Evolutionary conservation across 2,329 filamentous ascomycete genomes (phyloP), one percentile per base, ranked within the genome.

Genomic region (Ophiognomonia clavigignenti-juglandacearum): DNA sequence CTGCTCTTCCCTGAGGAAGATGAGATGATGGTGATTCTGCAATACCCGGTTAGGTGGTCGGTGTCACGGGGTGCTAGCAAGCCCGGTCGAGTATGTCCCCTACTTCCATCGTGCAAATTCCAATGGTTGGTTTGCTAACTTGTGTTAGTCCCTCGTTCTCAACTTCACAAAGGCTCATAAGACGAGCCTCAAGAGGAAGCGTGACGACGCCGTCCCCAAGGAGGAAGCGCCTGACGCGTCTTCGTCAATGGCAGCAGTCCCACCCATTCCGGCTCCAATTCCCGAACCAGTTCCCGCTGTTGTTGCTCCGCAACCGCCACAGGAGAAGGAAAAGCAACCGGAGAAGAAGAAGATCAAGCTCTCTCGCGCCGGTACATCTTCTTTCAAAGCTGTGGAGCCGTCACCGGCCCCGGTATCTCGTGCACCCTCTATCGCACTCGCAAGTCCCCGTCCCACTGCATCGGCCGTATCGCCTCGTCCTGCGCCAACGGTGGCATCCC

Each of bases 1-100:
- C 61, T 74, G 39, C 63, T 80, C 50, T 76, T 76, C 50, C 69
- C 73, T 14, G 62, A 71, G n/a, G 68, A 73, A 18, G 64, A 69
- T 40, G 68, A 69, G 6, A 57, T 78, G 39, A 56, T 70, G 24
- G 53, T 79, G 31, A 72, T 65, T 14, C 59, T 79, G 48, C 67
- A 68, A 45, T 68, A 71, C 45, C 74, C 74, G 35, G 69, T 63
- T 10, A 68, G 66, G 56, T 77, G 72, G 70, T 67, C 59, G 27
- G 69, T 55, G 14, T 39, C 50, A 13, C 43, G 34, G 39, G 46
- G 32, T 8, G 11, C 4, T n/a, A 29, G 40, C 39, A 44, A 43
- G 24, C 42, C 38, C 19, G 46, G 46, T 35, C 44, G 44, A 24
- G 50, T 49, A 40, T 45, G 49, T 43, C 13, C n/a, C n/a, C n/a